Evolutionary conservation across 345 rosid species (phyloP).

Genomic region (Arabidopsis arenosa): DNA sequence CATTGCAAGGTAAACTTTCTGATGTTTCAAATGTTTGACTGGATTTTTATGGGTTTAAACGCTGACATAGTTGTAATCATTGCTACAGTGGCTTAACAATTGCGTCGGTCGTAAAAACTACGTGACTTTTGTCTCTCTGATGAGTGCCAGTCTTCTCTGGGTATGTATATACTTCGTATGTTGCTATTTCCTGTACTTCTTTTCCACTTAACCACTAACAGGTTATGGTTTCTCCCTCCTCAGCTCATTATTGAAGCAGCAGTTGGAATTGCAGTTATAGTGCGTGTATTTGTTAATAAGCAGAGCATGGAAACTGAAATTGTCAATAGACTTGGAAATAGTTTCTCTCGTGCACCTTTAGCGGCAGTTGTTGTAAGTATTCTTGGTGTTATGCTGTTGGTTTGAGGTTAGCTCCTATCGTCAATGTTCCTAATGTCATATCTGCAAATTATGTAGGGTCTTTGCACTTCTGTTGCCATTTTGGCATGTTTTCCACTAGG

Average conservation of each 20-base stretch:
- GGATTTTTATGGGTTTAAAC: constrained; percentile 16
- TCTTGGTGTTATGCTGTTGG: constrained; percentile 21
- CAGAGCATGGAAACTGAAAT: constrained; percentile 80
- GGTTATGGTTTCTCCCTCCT: constrained; percentile 16
- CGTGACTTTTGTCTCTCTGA: constrained; percentile 78
- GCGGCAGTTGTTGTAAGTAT: constrained; percentile 86
- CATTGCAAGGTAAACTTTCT: constrained; percentile 76
- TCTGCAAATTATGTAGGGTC: constrained; percentile 56
- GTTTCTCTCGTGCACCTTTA: constrained; percentile 88
- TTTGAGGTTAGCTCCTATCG: constrained; percentile 35
- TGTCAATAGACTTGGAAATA: constrained; percentile 91
- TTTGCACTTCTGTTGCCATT: constrained; percentile 78
- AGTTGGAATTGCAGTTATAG: constrained; percentile 80
- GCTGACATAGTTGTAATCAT: constrained; percentile 41
- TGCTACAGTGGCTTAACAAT: constrained; percentile 96
- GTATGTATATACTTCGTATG: constrained; percentile 51
- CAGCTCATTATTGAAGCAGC: constrained; percentile 88
- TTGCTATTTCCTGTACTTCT: constrained; percentile 5
- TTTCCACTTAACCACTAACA: constrained; percentile 10
- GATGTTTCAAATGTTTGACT: constrained; percentile 23
- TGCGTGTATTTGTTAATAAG: constrained; percentile 82
- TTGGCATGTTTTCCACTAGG: constrained; percentile 82
- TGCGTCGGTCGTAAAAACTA: constrained; percentile 93
- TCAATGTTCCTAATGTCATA: constrained; percentile 28
- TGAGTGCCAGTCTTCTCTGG: constrained; percentile 85